Evolutionary conservation across 352 stramenopile genomes (phyloP), one percentile per base, ranked within the genome.

Genomic region (Phytopythium vexans): DNA sequence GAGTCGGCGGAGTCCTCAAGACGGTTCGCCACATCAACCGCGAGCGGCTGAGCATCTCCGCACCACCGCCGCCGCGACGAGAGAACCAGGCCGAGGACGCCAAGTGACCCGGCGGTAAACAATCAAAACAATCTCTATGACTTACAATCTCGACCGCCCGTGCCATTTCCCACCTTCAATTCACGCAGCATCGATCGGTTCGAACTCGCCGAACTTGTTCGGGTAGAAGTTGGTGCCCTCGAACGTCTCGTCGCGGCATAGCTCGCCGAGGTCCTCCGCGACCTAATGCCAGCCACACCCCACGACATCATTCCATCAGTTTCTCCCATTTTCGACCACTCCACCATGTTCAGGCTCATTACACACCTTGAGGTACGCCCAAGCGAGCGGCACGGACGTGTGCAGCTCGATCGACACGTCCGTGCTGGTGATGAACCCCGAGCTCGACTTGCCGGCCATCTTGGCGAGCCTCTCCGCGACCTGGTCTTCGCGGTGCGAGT

Each of bases 161-260:
- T 47, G 12, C 32, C 40, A 10, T 33, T 2, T n/a, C 10, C n/a
- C 8, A 45, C n/a, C 8, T 14, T 16, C 40, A 9, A 45, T n/a
- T 42, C 36, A 52, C 33, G 15, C 6, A n/a, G 46, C 35, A 12
- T 52, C 35, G 35, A 52, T 2, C 7, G 46, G 44, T 39, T 44
- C 58, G 59, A 89, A 90, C 49, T 72, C 33, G 37, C 71, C 70
- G 68, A 98, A 98, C 5, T 64, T 70, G 71, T 98, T 99, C 2
- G 88, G 83, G 70, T 97, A 99, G 57, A 98, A 99, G 59, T 95
- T 91, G 12, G 85, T 88, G 0, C 91, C 93, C 71, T 99, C 90
- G 45, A 98, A 89, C 8, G 89, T 98, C 49, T 97, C 91, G 68
- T 99, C 97, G 52, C 97, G 85, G 74, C 94, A 99, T 8, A 99